Base-by-base conservation (phyloP, 768 basidiomycete species). In the Termitomyces sp. region DNA sequence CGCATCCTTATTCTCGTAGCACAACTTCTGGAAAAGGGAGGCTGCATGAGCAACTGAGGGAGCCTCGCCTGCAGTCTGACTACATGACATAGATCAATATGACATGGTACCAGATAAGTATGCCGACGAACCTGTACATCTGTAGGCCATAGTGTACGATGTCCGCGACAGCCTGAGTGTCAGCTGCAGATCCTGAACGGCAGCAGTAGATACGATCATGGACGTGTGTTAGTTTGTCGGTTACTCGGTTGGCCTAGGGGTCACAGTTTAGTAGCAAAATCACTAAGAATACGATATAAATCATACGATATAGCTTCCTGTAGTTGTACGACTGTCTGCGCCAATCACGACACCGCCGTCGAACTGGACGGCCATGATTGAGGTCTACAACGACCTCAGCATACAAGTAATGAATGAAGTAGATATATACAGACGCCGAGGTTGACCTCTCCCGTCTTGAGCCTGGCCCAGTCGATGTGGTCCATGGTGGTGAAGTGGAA, bases 151-250 rank as follows among this genome's bases (percentile, higher is more conserved):
- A 87, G 70, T 95, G 92, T 11, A 96, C 92, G 12, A 86, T 79
- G 72, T 99, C 97, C 58, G 97, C 96, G 36, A 99, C 81, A 54
- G 96, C 94, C 74, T 97, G 97, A 3, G 97, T 99, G 73, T 99
- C 96, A 29, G 96, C 96, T 50, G 96, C 93, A 66, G 95, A 97
- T 54, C 97, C 97, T 47, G 94, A 97, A 62, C 97, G 91, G 84
- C 97, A 99, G 74, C 97, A 99, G 76, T 98, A 99, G 74, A 98
- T 92, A 67, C 94, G 93, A 77, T 99, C 97, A 74, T 98, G 95
- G 67, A 99, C 83, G 72, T 92, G 86, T 2, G 96, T 97, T 63
- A 98, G 84, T 78, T 99, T 99, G 83, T 99, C 96, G 47, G 96
- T 99, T 20, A 98, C 96, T 75, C 96, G 89, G 74, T 98, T 98